A percentile compares a stretch with the other conserved stretches of the same genome.
Conservation (phyloP, 257 asterid genomes). For the Salvia rosmarinus region DNA sequence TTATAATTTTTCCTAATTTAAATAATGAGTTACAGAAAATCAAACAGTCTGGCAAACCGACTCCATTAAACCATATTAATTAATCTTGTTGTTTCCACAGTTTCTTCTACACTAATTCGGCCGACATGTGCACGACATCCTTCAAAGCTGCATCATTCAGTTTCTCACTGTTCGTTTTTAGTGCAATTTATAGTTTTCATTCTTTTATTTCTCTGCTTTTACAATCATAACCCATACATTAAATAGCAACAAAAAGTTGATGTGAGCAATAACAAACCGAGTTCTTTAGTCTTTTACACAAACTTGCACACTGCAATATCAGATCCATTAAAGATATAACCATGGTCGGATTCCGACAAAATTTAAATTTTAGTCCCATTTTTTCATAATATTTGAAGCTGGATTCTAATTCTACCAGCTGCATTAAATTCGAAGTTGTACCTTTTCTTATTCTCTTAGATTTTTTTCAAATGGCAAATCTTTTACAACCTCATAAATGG, state of each 20-base stretch:
- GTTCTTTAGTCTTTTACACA: too few species aligned
- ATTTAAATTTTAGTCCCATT: background rate
- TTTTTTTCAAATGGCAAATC: background rate
- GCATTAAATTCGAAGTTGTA: constrained; percentile 40
- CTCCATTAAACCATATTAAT: background rate
- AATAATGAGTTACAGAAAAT: background rate
- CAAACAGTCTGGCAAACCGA: background rate
- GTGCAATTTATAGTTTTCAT: background rate
- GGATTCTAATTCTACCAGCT: constrained; percentile 32
- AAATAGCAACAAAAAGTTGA: constrained; percentile 39
- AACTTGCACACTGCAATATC: too few species aligned
- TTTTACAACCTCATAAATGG: constrained; percentile 46
- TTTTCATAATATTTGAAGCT: constrained; percentile 15
- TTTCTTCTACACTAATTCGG: background rate
- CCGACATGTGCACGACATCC: constrained; percentile 29
- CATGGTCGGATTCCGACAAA: background rate
- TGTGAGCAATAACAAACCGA: too few species aligned
- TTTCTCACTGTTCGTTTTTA: background rate
- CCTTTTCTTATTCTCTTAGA: background rate
- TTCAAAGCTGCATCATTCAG: background rate
- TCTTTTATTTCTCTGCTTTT: constrained; percentile 7
- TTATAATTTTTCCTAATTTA: too few species aligned
- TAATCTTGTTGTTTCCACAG: background rate
- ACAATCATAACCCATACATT: background rate
- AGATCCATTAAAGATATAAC: too few species aligned